A percentile compares a stretch with the other conserved stretches of the same genome.
phyloP scores from a whole-genome alignment of 2,329 filamentous ascomycete genomes.

The Pseudogymnoascus sp. region DNA sequence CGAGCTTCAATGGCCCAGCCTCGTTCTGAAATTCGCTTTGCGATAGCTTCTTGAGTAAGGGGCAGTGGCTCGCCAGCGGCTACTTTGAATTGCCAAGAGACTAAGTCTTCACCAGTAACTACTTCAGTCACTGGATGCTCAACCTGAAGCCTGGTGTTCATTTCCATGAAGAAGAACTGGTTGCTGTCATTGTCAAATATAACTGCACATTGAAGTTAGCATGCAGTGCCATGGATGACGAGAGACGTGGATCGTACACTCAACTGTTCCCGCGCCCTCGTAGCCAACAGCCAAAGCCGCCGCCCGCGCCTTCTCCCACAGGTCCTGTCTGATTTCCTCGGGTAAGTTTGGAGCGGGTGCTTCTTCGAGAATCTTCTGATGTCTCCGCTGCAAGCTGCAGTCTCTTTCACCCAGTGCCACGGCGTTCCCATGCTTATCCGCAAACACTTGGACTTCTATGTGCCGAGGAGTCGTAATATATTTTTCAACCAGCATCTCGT shows the following conservation, averaged over 20 bases:
- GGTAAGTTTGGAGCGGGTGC: constrained; percentile 69
- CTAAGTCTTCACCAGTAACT: constrained; percentile 71
- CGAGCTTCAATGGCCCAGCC: constrained; percentile 92
- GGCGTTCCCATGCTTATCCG: constrained; percentile 70
- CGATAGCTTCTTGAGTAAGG: constrained; percentile 58
- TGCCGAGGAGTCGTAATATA: constrained; percentile 76
- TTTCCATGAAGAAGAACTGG: constrained; percentile 77
- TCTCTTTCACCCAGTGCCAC: constrained; percentile 84
- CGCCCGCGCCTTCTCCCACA: constrained; percentile 61
- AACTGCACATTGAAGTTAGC: constrained; percentile 54
- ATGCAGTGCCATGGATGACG: neutral
- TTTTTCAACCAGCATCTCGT: constrained; percentile 78
- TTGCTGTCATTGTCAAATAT: constrained; percentile 78
- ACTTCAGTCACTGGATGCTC: constrained; percentile 91
- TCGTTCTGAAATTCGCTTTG: constrained; percentile 62
- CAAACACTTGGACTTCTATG: constrained; percentile 87
- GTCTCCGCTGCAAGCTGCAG: constrained; percentile 78
- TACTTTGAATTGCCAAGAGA: constrained; percentile 92
- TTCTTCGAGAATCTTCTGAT: constrained; percentile 90
- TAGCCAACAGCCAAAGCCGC: constrained; percentile 73
- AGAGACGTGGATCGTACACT: constrained; percentile 60
- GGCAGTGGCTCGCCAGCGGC: constrained; percentile 65
- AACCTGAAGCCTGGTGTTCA: constrained; percentile 86
- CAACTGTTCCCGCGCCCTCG: constrained; percentile 81
- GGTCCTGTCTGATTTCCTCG: constrained; percentile 50